A percentile compares a stretch with the other conserved stretches of the same genome.
Evolutionary conservation across 371 early-diverging fungal genomes (phyloP).

Genomic region (Haplosporangium sp.): DNA sequence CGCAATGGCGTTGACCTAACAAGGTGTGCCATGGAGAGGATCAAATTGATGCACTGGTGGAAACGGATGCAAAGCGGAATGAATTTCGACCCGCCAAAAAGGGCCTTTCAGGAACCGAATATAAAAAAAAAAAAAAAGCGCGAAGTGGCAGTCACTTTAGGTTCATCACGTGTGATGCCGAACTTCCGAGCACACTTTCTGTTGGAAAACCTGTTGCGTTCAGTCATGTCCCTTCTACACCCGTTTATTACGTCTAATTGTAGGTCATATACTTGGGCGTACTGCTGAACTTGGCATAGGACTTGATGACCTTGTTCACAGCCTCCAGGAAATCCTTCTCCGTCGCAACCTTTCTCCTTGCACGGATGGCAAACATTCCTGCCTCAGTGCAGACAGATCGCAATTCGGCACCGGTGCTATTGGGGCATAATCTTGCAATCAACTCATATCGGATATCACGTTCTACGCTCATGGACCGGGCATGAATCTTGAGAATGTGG

Average conservation of each 20-base stretch:
- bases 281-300: constrained; percentile 97
- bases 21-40: constrained; percentile 36
- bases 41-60: no score
- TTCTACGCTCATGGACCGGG: constrained; percentile 98
- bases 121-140: background rate
- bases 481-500: constrained; percentile 99
- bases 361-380: constrained; percentile 99
- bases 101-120: background rate
- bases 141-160: no score
- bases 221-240: no score
- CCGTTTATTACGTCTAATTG: constrained; percentile 56
- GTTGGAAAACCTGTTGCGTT: no score
- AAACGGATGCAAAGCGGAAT: background rate
- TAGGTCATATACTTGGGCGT: constrained; percentile 90
- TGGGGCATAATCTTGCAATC: constrained; percentile 97
- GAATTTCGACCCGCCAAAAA: background rate
- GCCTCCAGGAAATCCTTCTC: constrained; percentile 99
- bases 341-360: constrained; percentile 98
- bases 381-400: constrained; percentile 99
- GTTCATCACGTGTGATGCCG: no score
- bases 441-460: constrained; percentile 98
- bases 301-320: constrained; percentile 99
- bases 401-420: constrained; percentile 98
- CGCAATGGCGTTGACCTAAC: constrained; percentile 34
- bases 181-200: no score